Base-by-base conservation (phyloP, 257 asterid genomes). In the Euphrasia confusa region DNA sequence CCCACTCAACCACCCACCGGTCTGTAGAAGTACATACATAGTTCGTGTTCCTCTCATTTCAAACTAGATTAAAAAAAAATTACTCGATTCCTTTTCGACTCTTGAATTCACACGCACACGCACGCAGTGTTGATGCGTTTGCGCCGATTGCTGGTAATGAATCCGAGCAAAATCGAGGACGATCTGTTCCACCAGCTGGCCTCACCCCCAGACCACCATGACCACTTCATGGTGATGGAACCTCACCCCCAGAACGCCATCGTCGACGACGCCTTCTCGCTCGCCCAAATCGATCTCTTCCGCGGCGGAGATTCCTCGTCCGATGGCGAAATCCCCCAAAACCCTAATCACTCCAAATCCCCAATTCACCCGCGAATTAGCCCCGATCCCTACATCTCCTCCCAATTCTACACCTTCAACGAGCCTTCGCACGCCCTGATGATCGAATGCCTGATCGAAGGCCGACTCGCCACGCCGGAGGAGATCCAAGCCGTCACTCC, bases 351-450 rank as follows among this genome's bases (percentile, higher is more conserved):
- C 37, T 37, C 11, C 60, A 71, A 64, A 39, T 61, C 78, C 47
- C 74, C 66, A 40, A 61, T 69, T 37, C 58, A 64, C 44, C 65
- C 68, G 50, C 69, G 71, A 73, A 75, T 93, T 64, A 80, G 81
- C 73, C 91, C 94, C 24, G 95, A 84, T 62, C 84, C 91, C 2
- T 86, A 89, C 63, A 74, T 93, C 26, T 93, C 99, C n/a, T 76
- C 99, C 37, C 97, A 89, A 78, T 93, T 93, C 81, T 93, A 93
- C 69, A 86, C 99, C 4, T 93, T 93, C 71, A 89, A 84, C 32
- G 82, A 81, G 81, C 85, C 84, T 21, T 93, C 99, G 1, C 94
- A 93, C 64, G 73, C 78, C 10, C 71, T 93, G 28, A 93, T 93
- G 99, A 80, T 78, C 69, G 86, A 62, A 8, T 84, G 95, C 73